Evolutionary conservation across 306 rosid genomes (phyloP).

Genomic region (Potentilla sterilis): DNA sequence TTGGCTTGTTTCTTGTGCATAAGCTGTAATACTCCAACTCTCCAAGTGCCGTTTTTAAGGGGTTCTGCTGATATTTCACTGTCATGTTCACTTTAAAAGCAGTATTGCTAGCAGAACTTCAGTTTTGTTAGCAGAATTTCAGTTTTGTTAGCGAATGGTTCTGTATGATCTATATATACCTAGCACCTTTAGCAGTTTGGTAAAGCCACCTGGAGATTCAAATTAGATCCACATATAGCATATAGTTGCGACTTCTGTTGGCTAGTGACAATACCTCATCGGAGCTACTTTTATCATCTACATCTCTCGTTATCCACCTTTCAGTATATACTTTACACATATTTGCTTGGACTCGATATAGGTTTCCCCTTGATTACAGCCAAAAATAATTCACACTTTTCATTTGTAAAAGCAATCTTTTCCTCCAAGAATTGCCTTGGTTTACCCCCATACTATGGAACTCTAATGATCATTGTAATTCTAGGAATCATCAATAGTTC

Average conservation of each 20-base stretch:
- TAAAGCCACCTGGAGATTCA: not conserved
- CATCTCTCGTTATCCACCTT: no score
- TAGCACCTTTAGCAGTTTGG: not conserved
- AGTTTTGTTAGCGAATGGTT: not conserved
- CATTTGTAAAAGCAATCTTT: no score
- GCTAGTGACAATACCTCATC: no score
- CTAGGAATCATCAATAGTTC: no score
- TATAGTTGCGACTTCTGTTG: not conserved
- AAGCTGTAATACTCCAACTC: not conserved
- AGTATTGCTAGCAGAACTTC: not conserved
- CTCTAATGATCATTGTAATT: no score
- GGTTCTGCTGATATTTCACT: not conserved
- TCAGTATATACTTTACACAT: no score
- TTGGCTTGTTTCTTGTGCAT: not conserved
- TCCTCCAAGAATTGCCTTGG: no score
- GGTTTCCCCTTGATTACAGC: no score
- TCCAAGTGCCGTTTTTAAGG: not conserved
- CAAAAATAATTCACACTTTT: no score
- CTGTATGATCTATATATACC: not conserved
- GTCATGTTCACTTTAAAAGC: not conserved
- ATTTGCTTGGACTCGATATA: no score
- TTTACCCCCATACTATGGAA: no score
- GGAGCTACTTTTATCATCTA: no score
- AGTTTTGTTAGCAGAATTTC: not conserved
- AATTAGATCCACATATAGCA: not conserved